Evolutionary conservation across 495 filamentous ascomycete genomes (phyloP), one percentile per base, ranked within the genome.

Genomic region (Rusavskia elegans): DNA sequence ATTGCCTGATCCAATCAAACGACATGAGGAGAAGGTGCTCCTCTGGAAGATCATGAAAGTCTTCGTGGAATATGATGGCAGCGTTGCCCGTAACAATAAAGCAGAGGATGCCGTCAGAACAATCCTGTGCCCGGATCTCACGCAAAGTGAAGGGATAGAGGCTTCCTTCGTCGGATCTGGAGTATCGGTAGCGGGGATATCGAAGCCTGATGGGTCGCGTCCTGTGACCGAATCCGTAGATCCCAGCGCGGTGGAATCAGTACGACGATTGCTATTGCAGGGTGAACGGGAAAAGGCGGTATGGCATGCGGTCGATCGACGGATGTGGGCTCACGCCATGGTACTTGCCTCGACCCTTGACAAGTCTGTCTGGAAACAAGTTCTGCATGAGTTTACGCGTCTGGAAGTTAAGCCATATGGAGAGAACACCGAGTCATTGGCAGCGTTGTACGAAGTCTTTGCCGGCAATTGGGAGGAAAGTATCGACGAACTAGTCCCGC

Each of bases 301-400:
- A 11, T 97, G 92, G 92, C 71, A 79, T 52, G 93, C 93, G 7
- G 89, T 85, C n/a, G 93, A 99, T 61, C 83, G 84, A 62, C 80
- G 87, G 37, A 69, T 97, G 4, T 99, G 93, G 93, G 90, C 85
- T 11, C 93, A 99, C 67, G 93, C 93, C 9, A 82, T 99, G 73
- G 76, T 97, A 37, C 79, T 99, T 41, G 80, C 93, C 17, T 88
- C 85, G 35, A 90, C 90, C 1, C 59, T 80, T 49, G 75, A 76
- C 30, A 73, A 70, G 49, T 66, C 71, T 8, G 75, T 90, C 20
- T 96, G 88, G 79, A 95, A 87, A 63, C 85, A 93, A 59, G 89
- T 97, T 19, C 79, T 86, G 2, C 87, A 93, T 58, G 88, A 97
- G 55, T 99, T 97, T 61, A 82, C 97, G 14, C 82, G 86, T 58